These are phyloP conservation scores for Talaromyces albobiverticillius DNA, from an alignment of 2,329 filamentous ascomycete species.

Conservation along the genomic window DNA sequence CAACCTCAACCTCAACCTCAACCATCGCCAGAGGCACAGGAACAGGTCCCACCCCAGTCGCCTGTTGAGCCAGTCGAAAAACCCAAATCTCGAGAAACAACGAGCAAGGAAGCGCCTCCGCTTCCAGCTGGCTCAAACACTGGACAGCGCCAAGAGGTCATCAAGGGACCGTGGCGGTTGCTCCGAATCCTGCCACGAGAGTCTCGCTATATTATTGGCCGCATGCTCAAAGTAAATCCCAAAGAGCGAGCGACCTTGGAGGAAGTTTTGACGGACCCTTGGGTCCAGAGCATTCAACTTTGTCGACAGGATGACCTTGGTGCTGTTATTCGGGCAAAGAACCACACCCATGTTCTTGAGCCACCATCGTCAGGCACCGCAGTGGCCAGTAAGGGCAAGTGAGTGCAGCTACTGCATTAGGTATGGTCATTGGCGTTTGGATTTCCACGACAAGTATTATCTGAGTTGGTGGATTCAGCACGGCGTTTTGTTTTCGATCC, in stretches of 20 bases:
- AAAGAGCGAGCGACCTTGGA: slow-evolving; percentile 77
- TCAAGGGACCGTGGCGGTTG: slow-evolving; percentile 89
- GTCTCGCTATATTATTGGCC: slow-evolving; percentile 81
- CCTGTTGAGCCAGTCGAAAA: slow-evolving; percentile 19
- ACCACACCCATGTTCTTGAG: slow-evolving; percentile 83
- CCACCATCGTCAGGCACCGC: slow-evolving; percentile 48
- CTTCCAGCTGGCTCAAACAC: slow-evolving; percentile 25
- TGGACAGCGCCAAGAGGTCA: slow-evolving; percentile 62
- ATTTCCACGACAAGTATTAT: background rate
- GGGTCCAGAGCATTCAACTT: slow-evolving; percentile 81
- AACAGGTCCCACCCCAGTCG: slow-evolving; percentile 9
- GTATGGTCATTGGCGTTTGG: background rate
- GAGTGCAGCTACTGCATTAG: background rate
- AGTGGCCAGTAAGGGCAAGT: slow-evolving; percentile 33
- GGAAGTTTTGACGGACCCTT: slow-evolving; percentile 83
- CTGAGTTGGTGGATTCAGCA: background rate
- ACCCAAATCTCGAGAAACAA: slow-evolving; percentile 31
- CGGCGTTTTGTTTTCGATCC: slow-evolving; percentile 6
- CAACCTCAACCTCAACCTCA: slow-evolving; percentile 8
- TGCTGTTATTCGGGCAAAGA: slow-evolving; percentile 66
- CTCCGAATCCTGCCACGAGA: slow-evolving; percentile 84
- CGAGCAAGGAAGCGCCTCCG: slow-evolving; percentile 39
- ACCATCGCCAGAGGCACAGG: slow-evolving; percentile 20
- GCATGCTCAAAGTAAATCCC: slow-evolving; percentile 89
- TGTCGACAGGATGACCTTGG: slow-evolving; percentile 77